Evolutionary conservation across 768 basidiomycete species (phyloP).

Genomic region (Boletales sp.): DNA sequence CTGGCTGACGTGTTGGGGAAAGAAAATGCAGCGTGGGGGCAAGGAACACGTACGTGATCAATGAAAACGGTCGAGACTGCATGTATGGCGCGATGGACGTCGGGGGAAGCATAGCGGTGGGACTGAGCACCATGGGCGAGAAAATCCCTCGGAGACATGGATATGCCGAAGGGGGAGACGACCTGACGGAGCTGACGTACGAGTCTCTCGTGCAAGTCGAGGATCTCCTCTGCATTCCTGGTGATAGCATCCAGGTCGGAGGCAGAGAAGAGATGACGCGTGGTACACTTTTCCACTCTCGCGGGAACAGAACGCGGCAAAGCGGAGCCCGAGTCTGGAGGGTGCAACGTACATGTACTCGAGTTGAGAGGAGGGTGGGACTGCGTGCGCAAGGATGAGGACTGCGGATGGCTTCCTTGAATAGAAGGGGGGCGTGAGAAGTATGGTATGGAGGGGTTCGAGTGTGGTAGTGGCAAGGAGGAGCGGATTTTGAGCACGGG

Average conservation of each 20-base stretch:
- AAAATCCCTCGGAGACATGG: constrained; percentile 29
- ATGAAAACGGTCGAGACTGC: constrained; percentile 55
- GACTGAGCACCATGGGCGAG: constrained; percentile 7
- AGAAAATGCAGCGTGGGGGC: background rate
- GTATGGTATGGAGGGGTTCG: constrained; percentile 27
- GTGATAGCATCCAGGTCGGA: constrained; percentile 55
- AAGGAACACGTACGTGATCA: constrained; percentile 42
- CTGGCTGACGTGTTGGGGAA: constrained; percentile 36
- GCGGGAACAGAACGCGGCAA: constrained; percentile 10
- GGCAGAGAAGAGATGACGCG: constrained; percentile 54
- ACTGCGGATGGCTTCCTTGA: constrained; percentile 40
- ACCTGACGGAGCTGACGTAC: constrained; percentile 50
- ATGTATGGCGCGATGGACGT: constrained; percentile 36
- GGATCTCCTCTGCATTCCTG: constrained; percentile 65
- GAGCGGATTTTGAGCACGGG: constrained; percentile 41
- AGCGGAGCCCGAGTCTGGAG: constrained; percentile 5
- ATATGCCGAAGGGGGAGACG: constrained; percentile 50
- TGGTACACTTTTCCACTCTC: constrained; percentile 31
- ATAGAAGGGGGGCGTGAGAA: constrained; percentile 37
- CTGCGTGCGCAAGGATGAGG: constrained; percentile 44
- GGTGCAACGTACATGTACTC: constrained; percentile 20
- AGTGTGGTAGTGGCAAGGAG: constrained; percentile 15
- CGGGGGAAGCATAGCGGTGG: constrained; percentile 26
- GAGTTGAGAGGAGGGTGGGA: constrained; percentile 36
- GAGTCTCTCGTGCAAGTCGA: constrained; percentile 66